phyloP scores from a whole-genome alignment of 1,139 yeast genomes.

The Protomyces lactucae-debilis region DNA sequence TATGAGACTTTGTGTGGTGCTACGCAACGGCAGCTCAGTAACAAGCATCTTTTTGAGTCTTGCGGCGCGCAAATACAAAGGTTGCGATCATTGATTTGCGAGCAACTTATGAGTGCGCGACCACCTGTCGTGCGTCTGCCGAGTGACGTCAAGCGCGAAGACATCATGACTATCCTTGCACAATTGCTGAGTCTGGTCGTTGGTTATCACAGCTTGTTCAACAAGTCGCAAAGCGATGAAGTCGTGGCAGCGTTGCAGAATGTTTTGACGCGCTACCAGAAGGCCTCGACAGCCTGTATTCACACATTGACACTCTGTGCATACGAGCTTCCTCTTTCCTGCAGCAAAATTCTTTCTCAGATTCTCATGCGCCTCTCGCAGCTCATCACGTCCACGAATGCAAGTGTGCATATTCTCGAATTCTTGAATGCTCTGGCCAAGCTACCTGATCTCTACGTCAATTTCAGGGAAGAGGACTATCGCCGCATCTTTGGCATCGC shows the following conservation, averaged over 20 bases:
- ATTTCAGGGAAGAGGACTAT: slow-evolving; percentile 71
- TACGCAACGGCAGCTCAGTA: slow-evolving; percentile 66
- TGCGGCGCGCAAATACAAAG: slow-evolving; percentile 47
- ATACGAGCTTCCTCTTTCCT: slow-evolving; percentile 69
- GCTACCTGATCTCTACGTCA: slow-evolving; percentile 62
- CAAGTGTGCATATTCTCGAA: slow-evolving; percentile 72
- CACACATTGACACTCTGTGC: slow-evolving; percentile 74
- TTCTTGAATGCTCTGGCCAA: slow-evolving; percentile 63
- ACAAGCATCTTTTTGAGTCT: slow-evolving; percentile 51
- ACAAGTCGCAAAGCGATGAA: slow-evolving; percentile 63
- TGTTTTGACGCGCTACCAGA: slow-evolving; percentile 71
- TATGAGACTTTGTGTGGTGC: slow-evolving; percentile 66
- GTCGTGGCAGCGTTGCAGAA: slow-evolving; percentile 59
- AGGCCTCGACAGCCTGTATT: slow-evolving; percentile 62
- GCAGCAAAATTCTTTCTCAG: slow-evolving; percentile 61
- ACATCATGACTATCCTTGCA: slow-evolving; percentile 63
- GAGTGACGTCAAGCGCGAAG: slow-evolving; percentile 49
- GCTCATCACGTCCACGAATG: slow-evolving; percentile 62
- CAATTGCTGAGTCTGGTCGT: slow-evolving; percentile 51
- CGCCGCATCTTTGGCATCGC: slow-evolving; percentile 79
- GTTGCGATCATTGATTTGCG: slow-evolving; percentile 53
- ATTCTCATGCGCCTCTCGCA: slow-evolving; percentile 68
- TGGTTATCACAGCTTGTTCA: slow-evolving; percentile 58
- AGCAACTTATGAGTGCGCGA: slow-evolving; percentile 43
- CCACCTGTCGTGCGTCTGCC: slow-evolving; percentile 46